Evolutionary conservation across 768 basidiomycete species (phyloP), one percentile per base, ranked within the genome.

Genomic region (Panaeolus cyanescens): DNA sequence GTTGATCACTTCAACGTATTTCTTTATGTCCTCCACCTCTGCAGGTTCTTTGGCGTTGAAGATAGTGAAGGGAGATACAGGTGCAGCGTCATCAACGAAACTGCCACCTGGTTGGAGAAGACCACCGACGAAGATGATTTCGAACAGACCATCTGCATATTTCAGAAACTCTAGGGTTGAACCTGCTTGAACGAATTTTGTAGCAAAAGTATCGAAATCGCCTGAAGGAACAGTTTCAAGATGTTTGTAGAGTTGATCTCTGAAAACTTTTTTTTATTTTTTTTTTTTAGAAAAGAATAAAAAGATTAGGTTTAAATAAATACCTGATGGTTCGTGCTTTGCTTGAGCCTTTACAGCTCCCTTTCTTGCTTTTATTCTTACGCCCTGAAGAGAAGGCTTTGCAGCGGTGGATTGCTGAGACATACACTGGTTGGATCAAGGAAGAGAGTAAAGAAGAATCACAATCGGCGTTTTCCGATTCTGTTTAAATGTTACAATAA

Each of bases 111-210:
- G 97, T 77, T 98, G 96, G 68, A 99, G 87, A 64, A 99, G 90
- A 39, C 95, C 94, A 54, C 96, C 96, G 71, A 95, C 91, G 70
- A 99, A 86, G 72, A 98, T 84, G 80, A 97, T 86, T 79, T 99
- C 96, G 77, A 97, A 99, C 69, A 99, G 89, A 59, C 90, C 85
- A 69, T 97, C 95, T 77, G 94, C 92, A 89, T 99, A 98, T 80
- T 97, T 97, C 76, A 96, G 88, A 71, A 88, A 90, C 78, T 99
- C 97, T 75, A 99, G 91, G 54, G 92, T 89, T 25, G 90, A 87
- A 40, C 96, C 96, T 59, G 96, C 95, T 75, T 92, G 90, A 67
- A 95, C 85, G 70, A 99, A 87, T 77, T 94, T 94, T 70, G 87
- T 83, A 45, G 89, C 76, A 73, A 91, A 88, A 12, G 85, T 80